Percentiles rank a stretch among this genome's conserved stretches.
Evolutionary conservation across 164 flowering plant species (phyloP).

Genomic region (Tinospora cordifolia): DNA sequence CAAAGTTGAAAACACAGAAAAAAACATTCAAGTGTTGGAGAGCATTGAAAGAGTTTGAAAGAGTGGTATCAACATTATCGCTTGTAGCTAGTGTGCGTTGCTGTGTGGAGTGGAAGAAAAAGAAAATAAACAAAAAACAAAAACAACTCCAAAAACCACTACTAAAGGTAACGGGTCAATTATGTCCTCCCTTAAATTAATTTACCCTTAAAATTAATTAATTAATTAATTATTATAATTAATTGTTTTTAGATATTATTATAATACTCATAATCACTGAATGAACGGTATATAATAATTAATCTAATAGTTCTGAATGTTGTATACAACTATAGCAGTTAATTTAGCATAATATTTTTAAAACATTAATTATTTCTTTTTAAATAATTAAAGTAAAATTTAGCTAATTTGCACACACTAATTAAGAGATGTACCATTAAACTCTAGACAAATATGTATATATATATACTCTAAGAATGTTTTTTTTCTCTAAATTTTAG

Average conservation of each 20-base stretch:
- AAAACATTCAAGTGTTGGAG: not conserved
- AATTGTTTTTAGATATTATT: too few species aligned
- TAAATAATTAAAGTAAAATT: too few species aligned
- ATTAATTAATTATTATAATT: too few species aligned
- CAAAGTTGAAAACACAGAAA: slow-evolving; percentile 14
- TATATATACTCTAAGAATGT: not conserved
- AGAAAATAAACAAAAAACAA: slow-evolving; percentile 7
- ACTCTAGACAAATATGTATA: not conserved
- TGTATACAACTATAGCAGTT: too few species aligned
- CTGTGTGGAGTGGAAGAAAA: not conserved
- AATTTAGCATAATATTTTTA: too few species aligned
- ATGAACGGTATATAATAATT: too few species aligned
- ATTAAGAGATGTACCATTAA: too few species aligned
- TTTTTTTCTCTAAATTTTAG: not conserved
- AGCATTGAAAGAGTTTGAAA: not conserved
- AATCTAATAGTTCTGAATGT: too few species aligned
- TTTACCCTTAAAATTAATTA: too few species aligned
- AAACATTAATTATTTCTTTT: too few species aligned
- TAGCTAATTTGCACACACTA: too few species aligned
- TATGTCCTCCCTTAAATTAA: not conserved
- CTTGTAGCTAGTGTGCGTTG: slow-evolving; percentile 10
- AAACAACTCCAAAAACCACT: slow-evolving; percentile 10
- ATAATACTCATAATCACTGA: too few species aligned
- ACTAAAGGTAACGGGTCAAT: slow-evolving; percentile 3
- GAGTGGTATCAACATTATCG: slow-evolving; percentile 9